These are phyloP conservation scores for Epichloe elymi DNA, from an alignment of 2,329 filamentous ascomycete species.

Conservation along the genomic window DNA sequence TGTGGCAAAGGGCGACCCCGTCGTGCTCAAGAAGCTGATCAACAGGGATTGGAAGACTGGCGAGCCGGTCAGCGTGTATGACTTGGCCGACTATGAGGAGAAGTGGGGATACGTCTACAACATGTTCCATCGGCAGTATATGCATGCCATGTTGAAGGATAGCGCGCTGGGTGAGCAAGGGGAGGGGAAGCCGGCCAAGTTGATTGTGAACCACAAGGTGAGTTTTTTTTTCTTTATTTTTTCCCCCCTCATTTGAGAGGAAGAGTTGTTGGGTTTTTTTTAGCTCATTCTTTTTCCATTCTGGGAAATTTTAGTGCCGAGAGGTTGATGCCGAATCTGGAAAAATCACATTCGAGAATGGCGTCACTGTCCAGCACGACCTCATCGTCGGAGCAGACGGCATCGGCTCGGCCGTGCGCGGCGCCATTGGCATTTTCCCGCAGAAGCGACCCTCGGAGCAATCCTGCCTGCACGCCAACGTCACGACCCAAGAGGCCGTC, in stretches of 20 bases:
- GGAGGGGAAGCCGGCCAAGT: conserved; percentile 35
- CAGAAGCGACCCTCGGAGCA: conserved; percentile 46
- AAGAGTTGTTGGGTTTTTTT: too few relatives aligned
- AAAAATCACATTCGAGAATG: conserved; percentile 40
- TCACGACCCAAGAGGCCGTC: conserved; percentile 46
- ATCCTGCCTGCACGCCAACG: conserved; percentile 52
- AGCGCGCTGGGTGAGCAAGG: conserved; percentile 39
- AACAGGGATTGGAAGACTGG: conserved; percentile 59
- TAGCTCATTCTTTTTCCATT: background rate
- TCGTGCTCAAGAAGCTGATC: conserved; percentile 52
- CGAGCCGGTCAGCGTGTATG: conserved; percentile 50
- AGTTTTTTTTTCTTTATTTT: background rate
- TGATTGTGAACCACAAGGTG: conserved; percentile 44
- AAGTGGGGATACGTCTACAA: conserved; percentile 53
- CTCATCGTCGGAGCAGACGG: conserved; percentile 52
- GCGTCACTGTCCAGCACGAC: conserved; percentile 36
- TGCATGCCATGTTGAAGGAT: conserved; percentile 55
- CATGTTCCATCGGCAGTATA: conserved; percentile 57
- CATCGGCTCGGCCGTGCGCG: conserved; percentile 51
- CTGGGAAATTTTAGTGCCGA: conserved; percentile 22
- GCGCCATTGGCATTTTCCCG: conserved; percentile 48
- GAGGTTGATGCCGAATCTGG: conserved; percentile 39
- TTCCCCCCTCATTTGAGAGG: too few relatives aligned
- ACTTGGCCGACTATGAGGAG: conserved; percentile 50
- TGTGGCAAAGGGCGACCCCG: conserved; percentile 49